Evolutionary conservation across 2,329 filamentous ascomycete species (phyloP).

Genomic region (Penicillium sp.): DNA sequence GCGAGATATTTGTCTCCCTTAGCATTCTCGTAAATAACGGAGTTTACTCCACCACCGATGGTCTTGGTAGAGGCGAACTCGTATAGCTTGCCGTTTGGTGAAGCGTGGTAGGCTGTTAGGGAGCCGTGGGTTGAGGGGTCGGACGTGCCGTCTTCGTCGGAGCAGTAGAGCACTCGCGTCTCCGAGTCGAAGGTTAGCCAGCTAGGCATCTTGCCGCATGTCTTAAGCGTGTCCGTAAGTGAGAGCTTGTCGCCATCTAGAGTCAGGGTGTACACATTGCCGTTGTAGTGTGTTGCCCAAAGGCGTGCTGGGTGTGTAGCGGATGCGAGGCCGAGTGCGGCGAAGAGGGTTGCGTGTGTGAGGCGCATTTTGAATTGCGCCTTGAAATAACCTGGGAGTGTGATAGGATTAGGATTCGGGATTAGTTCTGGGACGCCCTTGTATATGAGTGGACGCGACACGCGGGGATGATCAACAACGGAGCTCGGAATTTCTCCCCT

Average conservation of each 20-base stretch:
- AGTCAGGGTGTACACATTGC: conserved; percentile 20
- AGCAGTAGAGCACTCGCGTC: conserved; percentile 31
- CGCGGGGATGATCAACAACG: conserved; percentile 6
- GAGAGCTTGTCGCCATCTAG: conserved; percentile 18
- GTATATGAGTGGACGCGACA: background rate
- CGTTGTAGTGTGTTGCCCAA: conserved; percentile 23
- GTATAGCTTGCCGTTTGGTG: conserved; percentile 17
- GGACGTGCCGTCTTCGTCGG: conserved; percentile 29
- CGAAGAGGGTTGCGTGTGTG: conserved; percentile 7
- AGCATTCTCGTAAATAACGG: conserved; percentile 28
- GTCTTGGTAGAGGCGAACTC: conserved; percentile 21
- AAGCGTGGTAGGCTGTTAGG: conserved; percentile 23
- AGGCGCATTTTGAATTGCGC: conserved; percentile 8
- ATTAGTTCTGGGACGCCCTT: background rate
- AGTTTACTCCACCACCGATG: conserved; percentile 31
- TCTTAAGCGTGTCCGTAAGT: conserved; percentile 22
- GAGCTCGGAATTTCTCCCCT: background rate
- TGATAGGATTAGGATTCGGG: too few species aligned
- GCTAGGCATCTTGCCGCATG: conserved; percentile 35
- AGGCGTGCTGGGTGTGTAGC: conserved; percentile 6
- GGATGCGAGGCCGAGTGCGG: background rate
- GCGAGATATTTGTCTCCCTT: conserved; percentile 28
- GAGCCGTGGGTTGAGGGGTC: conserved; percentile 26
- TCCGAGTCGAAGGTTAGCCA: conserved; percentile 33
- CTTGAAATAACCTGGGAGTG: background rate